Percentiles rank a stretch among this genome's conserved stretches.
These are phyloP conservation scores for Colletotrichum zoysiae DNA, from an alignment of 2,329 filamentous ascomycete genomes.

Conservation along the genomic window DNA sequence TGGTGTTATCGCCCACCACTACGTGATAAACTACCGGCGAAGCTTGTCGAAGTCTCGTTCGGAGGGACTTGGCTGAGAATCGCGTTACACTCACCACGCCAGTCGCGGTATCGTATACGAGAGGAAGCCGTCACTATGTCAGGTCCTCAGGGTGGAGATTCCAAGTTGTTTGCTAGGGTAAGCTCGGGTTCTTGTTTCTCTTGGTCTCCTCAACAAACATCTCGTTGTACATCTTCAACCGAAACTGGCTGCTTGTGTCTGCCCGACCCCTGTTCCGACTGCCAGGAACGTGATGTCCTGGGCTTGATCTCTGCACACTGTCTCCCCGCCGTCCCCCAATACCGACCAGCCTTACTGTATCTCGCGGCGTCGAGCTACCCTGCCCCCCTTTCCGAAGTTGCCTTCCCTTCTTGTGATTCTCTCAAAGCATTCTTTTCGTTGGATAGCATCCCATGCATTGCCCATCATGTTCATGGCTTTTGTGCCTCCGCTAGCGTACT, in stretches of 20 bases:
- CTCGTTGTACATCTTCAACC: not conserved
- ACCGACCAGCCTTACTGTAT: constrained; percentile 2
- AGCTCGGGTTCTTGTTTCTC: constrained; percentile 50
- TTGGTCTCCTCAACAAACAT: constrained; percentile 17
- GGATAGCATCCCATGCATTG: constrained; percentile 29
- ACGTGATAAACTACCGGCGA: constrained; percentile 28
- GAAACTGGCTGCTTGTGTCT: not conserved
- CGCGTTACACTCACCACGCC: constrained; percentile 23
- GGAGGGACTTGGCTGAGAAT: constrained; percentile 24
- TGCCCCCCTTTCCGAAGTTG: not conserved
- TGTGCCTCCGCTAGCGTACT: constrained; percentile 58
- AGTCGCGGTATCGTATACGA: constrained; percentile 4
- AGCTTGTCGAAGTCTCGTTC: constrained; percentile 27
- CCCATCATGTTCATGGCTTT: constrained; percentile 68
- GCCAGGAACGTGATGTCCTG: constrained; percentile 11
- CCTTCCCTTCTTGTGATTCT: not conserved
- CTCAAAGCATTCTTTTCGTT: not conserved
- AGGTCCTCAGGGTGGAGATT: constrained; percentile 79
- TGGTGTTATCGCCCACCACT: constrained; percentile 39
- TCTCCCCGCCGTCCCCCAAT: constrained; percentile 10
- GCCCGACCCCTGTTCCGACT: constrained; percentile 17
- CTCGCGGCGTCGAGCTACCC: constrained; percentile 13
- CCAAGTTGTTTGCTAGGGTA: constrained; percentile 99
- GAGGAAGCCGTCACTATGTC: constrained; percentile 60
- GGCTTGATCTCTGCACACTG: not conserved